A percentile compares a stretch with the other conserved stretches of the same genome.
Conservation (phyloP, 192 early-diverging fungal species). For the Linderina pennispora region DNA sequence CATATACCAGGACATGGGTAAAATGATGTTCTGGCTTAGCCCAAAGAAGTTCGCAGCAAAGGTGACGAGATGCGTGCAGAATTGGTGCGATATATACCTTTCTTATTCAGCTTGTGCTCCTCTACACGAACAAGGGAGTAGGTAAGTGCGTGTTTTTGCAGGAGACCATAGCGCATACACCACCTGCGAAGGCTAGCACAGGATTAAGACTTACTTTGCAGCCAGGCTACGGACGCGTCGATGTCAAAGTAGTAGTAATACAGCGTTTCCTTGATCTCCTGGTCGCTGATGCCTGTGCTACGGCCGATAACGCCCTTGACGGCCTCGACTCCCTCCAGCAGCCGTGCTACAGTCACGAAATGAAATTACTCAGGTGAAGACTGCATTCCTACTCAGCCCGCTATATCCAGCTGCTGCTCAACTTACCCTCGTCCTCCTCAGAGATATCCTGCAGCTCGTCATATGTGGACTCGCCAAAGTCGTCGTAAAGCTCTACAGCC, state of each 20-base stretch:
- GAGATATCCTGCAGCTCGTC: slow-evolving; percentile 42
- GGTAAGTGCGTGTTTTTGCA: background rate
- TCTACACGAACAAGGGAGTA: slow-evolving; percentile 8
- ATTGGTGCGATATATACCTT: too few species aligned
- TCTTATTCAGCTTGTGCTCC: slow-evolving; percentile 28
- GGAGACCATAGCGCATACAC: too few species aligned
- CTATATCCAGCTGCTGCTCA: too few species aligned
- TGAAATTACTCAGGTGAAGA: too few species aligned
- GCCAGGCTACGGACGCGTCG: slow-evolving; percentile 56
- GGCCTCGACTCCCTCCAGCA: slow-evolving; percentile 51
- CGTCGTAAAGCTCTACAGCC: slow-evolving; percentile 43
- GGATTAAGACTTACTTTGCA: slow-evolving; percentile 60
- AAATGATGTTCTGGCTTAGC: too few species aligned
- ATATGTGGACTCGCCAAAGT: slow-evolving; percentile 15
- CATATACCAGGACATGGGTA: too few species aligned
- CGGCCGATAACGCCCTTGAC: slow-evolving; percentile 58
- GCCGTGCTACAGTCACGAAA: slow-evolving; percentile 25
- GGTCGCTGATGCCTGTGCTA: slow-evolving; percentile 47
- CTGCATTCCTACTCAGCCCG: too few species aligned
- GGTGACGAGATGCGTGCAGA: background rate
- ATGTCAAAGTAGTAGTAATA: slow-evolving; percentile 71
- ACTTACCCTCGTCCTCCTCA: slow-evolving; percentile 37
- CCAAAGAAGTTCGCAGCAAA: too few species aligned
- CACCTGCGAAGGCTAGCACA: too few species aligned
- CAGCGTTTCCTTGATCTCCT: slow-evolving; percentile 64